phyloP scores from a whole-genome alignment of 108 stramenopile species.

The Ochromonas danica region DNA sequence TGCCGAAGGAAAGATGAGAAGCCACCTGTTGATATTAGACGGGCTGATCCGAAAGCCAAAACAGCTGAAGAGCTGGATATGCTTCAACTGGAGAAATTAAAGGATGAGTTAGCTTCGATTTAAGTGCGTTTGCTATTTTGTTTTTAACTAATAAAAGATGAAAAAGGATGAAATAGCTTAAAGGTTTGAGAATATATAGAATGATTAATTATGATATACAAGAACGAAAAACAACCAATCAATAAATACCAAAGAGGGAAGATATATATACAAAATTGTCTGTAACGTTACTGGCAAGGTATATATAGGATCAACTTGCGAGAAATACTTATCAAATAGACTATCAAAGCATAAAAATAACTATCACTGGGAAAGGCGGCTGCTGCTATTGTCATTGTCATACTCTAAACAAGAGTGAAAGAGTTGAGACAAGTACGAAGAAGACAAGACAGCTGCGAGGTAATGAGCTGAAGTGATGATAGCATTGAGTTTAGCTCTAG shows the following conservation, averaged over 20 bases:
- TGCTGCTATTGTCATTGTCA: no score
- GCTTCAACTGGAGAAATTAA: constrained; percentile 18
- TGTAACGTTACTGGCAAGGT: constrained; percentile 15
- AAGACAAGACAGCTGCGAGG: no score
- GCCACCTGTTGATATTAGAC: constrained; percentile 9
- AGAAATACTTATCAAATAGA: constrained; percentile 17
- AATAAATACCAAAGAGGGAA: constrained; percentile 17
- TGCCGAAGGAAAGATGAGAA: constrained; percentile 9
- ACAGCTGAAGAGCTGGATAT: constrained; percentile 24
- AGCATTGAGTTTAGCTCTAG: constrained; percentile 48
- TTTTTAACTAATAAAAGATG: constrained; percentile 18
- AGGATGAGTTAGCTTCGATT: constrained; percentile 23
- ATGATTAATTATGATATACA: constrained; percentile 18
- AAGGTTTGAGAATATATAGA: constrained; percentile 17
- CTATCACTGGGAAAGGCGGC: constrained; percentile 14
- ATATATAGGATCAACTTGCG: constrained; percentile 16
- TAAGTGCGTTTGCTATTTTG: constrained; percentile 19
- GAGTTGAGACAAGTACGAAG: no score
- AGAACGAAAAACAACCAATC: constrained; percentile 16
- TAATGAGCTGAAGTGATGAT: constrained; percentile 52
- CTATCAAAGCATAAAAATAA: constrained; percentile 17
- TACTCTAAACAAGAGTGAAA: no score
- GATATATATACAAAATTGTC: constrained; percentile 17
- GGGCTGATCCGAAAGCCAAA: constrained; percentile 24
- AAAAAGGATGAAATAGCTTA: constrained; percentile 17